A percentile compares a stretch with the other conserved stretches of the same genome.
These are phyloP conservation scores for Aureobasidium pullulans DNA, from an alignment of 2,329 filamentous ascomycete genomes.

Conservation along the genomic window DNA sequence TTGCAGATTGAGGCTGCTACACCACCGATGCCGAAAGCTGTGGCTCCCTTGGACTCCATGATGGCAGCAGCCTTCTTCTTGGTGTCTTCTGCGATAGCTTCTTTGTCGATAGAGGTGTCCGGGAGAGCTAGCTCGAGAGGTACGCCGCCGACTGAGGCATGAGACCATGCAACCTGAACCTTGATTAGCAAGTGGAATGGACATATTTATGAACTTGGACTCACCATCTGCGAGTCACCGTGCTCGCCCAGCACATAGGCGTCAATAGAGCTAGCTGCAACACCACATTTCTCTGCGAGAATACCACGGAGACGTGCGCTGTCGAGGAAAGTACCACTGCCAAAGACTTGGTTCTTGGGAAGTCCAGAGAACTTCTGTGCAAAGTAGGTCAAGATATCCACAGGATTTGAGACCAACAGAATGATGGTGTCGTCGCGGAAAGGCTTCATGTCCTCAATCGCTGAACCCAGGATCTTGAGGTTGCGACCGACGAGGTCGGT, in stretches of 20 bases:
- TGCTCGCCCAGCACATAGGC: conserved; percentile 45
- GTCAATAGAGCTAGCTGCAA: conserved; percentile 33
- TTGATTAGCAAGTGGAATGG: not conserved
- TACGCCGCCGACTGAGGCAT: conserved; percentile 36
- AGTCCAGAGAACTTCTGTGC: conserved; percentile 42
- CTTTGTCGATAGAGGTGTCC: conserved; percentile 25
- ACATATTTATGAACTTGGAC: not conserved
- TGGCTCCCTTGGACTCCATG: conserved; percentile 44
- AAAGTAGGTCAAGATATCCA: conserved; percentile 48
- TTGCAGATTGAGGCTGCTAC: conserved; percentile 43
- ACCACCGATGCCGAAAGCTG: conserved; percentile 44
- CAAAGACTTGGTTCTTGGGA: conserved; percentile 43
- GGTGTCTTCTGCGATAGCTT: conserved; percentile 37
- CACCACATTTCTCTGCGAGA: conserved; percentile 33
- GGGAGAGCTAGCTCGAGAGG: conserved; percentile 28
- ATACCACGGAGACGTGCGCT: conserved; percentile 43
- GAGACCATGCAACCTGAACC: conserved; percentile 37
- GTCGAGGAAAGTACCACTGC: conserved; percentile 48
- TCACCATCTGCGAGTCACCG: conserved; percentile 41
- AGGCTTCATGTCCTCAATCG: conserved; percentile 42
- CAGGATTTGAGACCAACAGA: conserved; percentile 48
- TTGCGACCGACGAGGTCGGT: conserved; percentile 43
- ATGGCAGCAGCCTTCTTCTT: conserved; percentile 42
- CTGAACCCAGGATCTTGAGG: conserved; percentile 40
- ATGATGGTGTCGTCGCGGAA: conserved; percentile 43